Evolutionary conservation across 164 flowering plant genomes (phyloP).

Genomic region (Litsea cubeba): DNA sequence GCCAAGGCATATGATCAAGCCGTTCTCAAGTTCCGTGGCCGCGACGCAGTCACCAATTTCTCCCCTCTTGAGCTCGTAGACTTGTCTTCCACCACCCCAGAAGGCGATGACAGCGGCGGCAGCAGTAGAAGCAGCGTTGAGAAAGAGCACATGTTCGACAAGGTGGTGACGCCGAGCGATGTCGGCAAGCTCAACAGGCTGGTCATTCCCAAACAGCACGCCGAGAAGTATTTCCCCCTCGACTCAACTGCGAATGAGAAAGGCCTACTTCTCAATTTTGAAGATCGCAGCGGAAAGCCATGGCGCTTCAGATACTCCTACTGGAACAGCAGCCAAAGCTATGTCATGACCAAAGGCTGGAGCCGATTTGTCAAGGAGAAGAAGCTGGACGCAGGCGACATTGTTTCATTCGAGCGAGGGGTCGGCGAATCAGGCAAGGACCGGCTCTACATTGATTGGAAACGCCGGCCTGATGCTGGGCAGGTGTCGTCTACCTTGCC

Average conservation of each 20-base stretch:
- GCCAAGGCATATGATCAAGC: slow-evolving; percentile 5
- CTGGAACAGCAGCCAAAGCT: slow-evolving; percentile 99
- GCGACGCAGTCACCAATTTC: slow-evolving; percentile 8
- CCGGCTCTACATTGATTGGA: slow-evolving; percentile 75
- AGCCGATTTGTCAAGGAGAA: slow-evolving; percentile 95
- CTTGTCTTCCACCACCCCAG: neutral
- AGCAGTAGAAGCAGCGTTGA: slow-evolving; percentile 11
- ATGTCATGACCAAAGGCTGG: slow-evolving; percentile 99
- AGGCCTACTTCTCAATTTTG: slow-evolving; percentile 75
- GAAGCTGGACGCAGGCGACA: slow-evolving; percentile 86
- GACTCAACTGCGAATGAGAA: slow-evolving; percentile 68
- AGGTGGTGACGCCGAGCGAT: slow-evolving; percentile 93
- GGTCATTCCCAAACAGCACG: slow-evolving; percentile 94
- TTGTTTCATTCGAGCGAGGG: slow-evolving; percentile 79
- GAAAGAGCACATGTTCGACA: slow-evolving; percentile 93
- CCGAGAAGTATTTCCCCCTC: slow-evolving; percentile 89
- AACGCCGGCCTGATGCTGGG: slow-evolving; percentile 48
- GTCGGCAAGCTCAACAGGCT: slow-evolving; percentile 91
- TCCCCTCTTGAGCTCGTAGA: neutral
- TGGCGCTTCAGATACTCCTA: slow-evolving; percentile 95
- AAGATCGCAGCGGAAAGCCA: slow-evolving; percentile 71
- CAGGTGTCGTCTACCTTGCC: slow-evolving; percentile 18
- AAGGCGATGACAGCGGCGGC: neutral
- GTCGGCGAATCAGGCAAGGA: slow-evolving; percentile 46
- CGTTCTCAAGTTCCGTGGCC: slow-evolving; percentile 2